Evolutionary conservation across 331 rosid genomes (phyloP), one percentile per base, ranked within the genome.

Genomic region (Acacia pycnantha): DNA sequence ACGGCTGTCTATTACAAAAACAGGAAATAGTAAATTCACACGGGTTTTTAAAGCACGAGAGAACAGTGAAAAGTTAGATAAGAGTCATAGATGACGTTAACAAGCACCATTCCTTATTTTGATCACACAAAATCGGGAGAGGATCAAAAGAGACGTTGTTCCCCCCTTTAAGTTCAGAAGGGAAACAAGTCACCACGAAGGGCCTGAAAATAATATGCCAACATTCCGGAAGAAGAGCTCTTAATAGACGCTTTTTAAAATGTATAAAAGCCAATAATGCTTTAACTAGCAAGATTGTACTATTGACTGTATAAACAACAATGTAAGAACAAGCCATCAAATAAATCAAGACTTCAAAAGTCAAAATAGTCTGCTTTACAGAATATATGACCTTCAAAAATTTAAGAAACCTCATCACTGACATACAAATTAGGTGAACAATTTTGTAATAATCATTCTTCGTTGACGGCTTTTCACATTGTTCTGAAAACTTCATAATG

Each of bases 371-470:
- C 70, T 43, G 67, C 33, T 71, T 13, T 33, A 40, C 61, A 35
- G 48, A 72, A 70, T 51, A 53, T 61, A 73, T 78, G 81, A 68
- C 65, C 74, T 67, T 53, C 43, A 16, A 72, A n/a, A 9, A 76
- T 37, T 27, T 9, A 69, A 43, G 11, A n/a, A 70, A 59, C 66
- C 69, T 65, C 21, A 27, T 41, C 26, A 21, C 65, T 41, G 41
- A 66, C 35, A 29, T 62, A 78, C 35, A 26, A 24, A 70, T 33
- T 27, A 14, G 73, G 70, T 24, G 24, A 53, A 27, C 16, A 16
- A 29, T 50, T 64, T 76, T 29, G 24, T 70, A 76, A 73, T 12
- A 44, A 73, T 62, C 31, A 73, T 66, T 58, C n/a, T 37, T 40
- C 74, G 35, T 40, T 31, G 73, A 26, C 24, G 26, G 41, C 1